Percentiles rank a stretch among this genome's conserved stretches.
Conservation (phyloP, 1,284 basidiomycete species). For the Psilocybe mexicana region DNA sequence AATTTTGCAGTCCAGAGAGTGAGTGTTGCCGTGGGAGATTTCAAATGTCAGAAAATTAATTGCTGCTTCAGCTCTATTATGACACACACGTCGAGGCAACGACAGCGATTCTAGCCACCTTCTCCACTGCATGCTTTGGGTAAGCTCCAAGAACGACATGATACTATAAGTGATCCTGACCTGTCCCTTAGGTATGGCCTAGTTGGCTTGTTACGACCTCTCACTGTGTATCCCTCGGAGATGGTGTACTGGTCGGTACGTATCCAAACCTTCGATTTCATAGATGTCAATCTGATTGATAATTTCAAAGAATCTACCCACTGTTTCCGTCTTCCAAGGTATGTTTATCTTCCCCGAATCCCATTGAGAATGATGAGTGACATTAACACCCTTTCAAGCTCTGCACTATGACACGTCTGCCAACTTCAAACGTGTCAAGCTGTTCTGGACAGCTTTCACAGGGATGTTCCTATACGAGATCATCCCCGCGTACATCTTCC, state of each 20-base stretch:
- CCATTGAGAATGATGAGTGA: no score
- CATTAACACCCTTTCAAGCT: conserved; percentile 30
- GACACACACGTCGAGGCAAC: conserved; percentile 53
- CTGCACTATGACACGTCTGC: conserved; percentile 51
- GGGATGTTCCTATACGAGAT: conserved; percentile 59
- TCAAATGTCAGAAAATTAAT: background rate
- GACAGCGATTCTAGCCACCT: conserved; percentile 62
- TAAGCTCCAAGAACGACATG: conserved; percentile 22
- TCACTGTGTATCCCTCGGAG: conserved; percentile 69
- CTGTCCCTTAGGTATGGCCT: conserved; percentile 49
- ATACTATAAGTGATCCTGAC: background rate
- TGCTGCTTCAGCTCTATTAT: conserved; percentile 53
- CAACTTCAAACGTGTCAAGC: conserved; percentile 54
- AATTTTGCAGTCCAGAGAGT: conserved; percentile 67
- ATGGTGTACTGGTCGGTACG: conserved; percentile 68
- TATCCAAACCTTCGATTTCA: conserved; percentile 3
- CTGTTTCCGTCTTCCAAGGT: conserved; percentile 65
- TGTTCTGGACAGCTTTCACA: conserved; percentile 61
- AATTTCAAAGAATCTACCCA: conserved; percentile 61
- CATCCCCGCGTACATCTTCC: conserved; percentile 64
- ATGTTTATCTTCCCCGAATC: no score
- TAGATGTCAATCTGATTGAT: background rate
- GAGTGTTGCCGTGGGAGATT: conserved; percentile 19
- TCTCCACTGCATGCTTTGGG: conserved; percentile 68
- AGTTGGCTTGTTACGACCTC: conserved; percentile 54